Percentiles rank a stretch among this genome's conserved stretches.
phyloP scores from a whole-genome alignment of 352 stramenopile genomes.

The Phytopythium helicoides region DNA sequence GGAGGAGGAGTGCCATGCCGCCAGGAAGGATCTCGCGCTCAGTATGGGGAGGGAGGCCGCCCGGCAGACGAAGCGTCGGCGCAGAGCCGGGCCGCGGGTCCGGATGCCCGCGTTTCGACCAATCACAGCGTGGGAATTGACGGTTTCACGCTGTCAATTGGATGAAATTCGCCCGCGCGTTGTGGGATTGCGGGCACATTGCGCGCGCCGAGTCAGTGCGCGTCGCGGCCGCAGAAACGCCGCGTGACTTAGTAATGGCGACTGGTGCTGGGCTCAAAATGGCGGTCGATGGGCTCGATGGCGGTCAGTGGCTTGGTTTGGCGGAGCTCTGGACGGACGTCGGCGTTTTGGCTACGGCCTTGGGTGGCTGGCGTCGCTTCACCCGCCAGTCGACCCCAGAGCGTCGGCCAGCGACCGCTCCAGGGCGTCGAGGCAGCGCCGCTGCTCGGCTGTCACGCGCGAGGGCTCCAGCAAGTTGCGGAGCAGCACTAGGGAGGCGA shows the following conservation, averaged over 20 bases:
- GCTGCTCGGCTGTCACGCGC: constrained; percentile 12
- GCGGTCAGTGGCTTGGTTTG: no score
- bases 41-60: no score
- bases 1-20: no score
- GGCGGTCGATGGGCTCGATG: no score
- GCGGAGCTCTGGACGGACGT: no score
- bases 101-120: background rate
- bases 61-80: background rate
- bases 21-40: no score
- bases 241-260: no score
- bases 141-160: background rate
- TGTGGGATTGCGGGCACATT: constrained; percentile 4
- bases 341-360: no score
- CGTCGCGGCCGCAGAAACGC: no score
- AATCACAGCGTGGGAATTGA: background rate
- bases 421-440: constrained; percentile 21
- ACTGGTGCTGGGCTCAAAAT: no score
- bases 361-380: no score
- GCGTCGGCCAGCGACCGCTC: constrained; percentile 18
- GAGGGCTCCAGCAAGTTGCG: constrained; percentile 31
- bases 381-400: constrained; percentile 1
- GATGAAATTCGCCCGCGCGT: no score
- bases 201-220: background rate
- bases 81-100: background rate
- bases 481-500: constrained; percentile 30